phyloP scores from a whole-genome alignment of 805 yeast genomes.

The Pichia insulana region DNA sequence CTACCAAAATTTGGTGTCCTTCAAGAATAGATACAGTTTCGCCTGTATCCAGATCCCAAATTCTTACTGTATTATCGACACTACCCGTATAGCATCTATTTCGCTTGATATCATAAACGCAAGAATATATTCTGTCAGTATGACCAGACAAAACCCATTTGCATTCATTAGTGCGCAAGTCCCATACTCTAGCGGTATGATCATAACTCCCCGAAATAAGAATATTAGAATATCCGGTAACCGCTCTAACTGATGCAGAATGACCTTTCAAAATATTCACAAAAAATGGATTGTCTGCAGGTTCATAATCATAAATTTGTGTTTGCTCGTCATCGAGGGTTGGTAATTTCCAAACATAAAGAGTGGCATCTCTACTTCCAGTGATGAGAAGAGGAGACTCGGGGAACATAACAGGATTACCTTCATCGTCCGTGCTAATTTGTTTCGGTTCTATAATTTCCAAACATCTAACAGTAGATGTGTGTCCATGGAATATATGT shows the following conservation, averaged over 20 bases:
- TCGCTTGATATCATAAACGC: slow-evolving; percentile 67
- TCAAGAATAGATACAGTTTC: slow-evolving; percentile 58
- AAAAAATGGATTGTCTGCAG: slow-evolving; percentile 50
- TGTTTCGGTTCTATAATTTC: slow-evolving; percentile 67
- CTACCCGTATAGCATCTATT: slow-evolving; percentile 85
- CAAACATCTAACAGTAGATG: slow-evolving; percentile 86
- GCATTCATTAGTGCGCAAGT: slow-evolving; percentile 64
- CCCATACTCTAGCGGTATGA: slow-evolving; percentile 88
- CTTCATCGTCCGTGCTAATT: slow-evolving; percentile 54
- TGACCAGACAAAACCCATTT: slow-evolving; percentile 74
- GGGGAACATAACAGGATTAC: slow-evolving; percentile 49
- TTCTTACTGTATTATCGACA: slow-evolving; percentile 77
- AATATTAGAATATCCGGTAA: slow-evolving; percentile 76
- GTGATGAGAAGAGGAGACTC: slow-evolving; percentile 66
- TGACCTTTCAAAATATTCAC: slow-evolving; percentile 68
- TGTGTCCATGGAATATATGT: slow-evolving; percentile 84
- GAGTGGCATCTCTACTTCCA: slow-evolving; percentile 75
- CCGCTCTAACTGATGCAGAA: slow-evolving; percentile 73
- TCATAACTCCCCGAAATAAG: slow-evolving; percentile 90
- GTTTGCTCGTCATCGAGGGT: slow-evolving; percentile 24
- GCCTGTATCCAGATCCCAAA: slow-evolving; percentile 85
- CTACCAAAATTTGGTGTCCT: slow-evolving; percentile 88
- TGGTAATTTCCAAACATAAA: slow-evolving; percentile 76
- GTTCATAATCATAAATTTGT: slow-evolving; percentile 25
- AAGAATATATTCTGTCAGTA: slow-evolving; percentile 80